Base-by-base conservation (phyloP, 768 basidiomycete genomes). In the Boletus speciosus region DNA sequence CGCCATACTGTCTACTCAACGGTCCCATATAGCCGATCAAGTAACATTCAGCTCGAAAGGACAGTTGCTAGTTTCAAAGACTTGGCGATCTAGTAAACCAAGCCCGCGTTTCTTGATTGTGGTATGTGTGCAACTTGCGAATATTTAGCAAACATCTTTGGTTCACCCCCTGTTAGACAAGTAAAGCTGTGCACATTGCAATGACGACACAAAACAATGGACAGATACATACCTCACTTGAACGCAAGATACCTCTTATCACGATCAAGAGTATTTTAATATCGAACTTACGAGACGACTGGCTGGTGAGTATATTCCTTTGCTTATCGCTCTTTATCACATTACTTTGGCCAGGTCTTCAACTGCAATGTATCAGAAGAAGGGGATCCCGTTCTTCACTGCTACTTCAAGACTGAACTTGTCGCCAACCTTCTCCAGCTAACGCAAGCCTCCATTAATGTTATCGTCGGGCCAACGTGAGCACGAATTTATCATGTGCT, bases 351-450 rank as follows among this genome's bases (percentile, higher is more conserved):
- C 19, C 58, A 93, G 93, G 82, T 80, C 1, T 71, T 98, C 65
- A 95, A 95, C 64, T 81, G 82, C 42, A 83, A 79, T 51, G 76
- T 80, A 9, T 84, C 86, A 16, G 95, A 98, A 70, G 96, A 98
- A 68, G 96, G 95, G 31, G 97, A 99, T 66, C 94, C 96, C 0
- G 77, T 98, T 54, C 79, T 99, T 66, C 88, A 83, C 58, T 94
- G 90, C 61, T 78, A 85, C 58, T 95, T 98, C 82, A 99, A 99
- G 81, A 98, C 97, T 0, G 97, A 99, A 67, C 78, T 99, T 49
- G 78, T 85, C 15, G 82, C 92, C 16, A 85, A 88, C 62, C 80
- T 99, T 34, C 74, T 95, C 52, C 86, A 86, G 49, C 72, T 92
- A 46, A 94, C 93, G 0, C 85, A 86, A 62, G 89, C 84, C 1